Evolutionary conservation across 1,139 yeast genomes (phyloP), one percentile per base, ranked within the genome.

Genomic region (Meyerozyma carpophila): DNA sequence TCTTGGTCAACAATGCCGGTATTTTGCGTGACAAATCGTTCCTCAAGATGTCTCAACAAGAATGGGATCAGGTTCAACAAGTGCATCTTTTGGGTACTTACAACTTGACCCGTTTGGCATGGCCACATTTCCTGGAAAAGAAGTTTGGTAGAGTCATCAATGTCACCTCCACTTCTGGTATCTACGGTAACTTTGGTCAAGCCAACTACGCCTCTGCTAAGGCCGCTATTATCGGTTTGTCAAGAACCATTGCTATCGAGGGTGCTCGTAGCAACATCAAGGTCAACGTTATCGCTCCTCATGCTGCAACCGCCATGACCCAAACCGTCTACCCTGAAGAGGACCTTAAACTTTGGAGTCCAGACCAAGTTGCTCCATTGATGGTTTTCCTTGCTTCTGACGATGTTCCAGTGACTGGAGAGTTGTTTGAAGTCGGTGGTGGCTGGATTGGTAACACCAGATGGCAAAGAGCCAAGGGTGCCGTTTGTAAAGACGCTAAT

Each of bases 231-330:
- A 68, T 90, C 43, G 96, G 96, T 31, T 79, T 93, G 57, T 76
- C 96, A 29, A 82, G 79, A 64, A 86, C 97, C 37, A 65, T 89
- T 51, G 97, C 98, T 24, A 74, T 86, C 52, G 98, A 93, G 70
- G 98, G 98, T 57, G 81, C 82, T 48, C 89, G 79, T 66, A 62
- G 72, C 59, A 82, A 84, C 61, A 88, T 93, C 56, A 75, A 75
- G 59, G 93, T 82, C 47, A 88, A 91, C 62, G 77, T 82, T 41
- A 84, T 90, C 63, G 98, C 98, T 40, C 98, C 98, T 47, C 96
- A 91, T 63, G 98, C 98, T 38, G 97, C 91, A 61, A 91, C 98
- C 42, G 93, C 95, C 50, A 93, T 93, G 98, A 93, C 98, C 29
- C 78, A 81, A 61, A 84, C 95, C 8, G 80, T 93, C 43, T 88